These are phyloP conservation scores for Pleurotus ostreatus DNA, from an alignment of 768 basidiomycete species.

Conservation along the genomic window DNA sequence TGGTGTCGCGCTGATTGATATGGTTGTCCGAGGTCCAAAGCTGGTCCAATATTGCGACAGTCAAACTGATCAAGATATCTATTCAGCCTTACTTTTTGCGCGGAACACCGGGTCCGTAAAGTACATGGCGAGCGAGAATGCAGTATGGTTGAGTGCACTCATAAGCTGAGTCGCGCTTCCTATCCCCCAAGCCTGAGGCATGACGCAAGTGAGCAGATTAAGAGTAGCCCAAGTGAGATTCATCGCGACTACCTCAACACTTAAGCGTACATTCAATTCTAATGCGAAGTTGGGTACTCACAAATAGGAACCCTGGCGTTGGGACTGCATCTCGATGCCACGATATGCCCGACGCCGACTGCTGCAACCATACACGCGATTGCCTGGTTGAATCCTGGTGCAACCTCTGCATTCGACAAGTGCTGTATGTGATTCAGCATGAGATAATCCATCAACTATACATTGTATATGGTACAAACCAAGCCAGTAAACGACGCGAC, in stretches of 20 bases:
- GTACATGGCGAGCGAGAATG: constrained; percentile 18
- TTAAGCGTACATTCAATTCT: no score
- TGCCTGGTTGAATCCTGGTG: constrained; percentile 31
- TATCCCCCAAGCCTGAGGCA: constrained; percentile 17
- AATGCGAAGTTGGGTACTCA: constrained; percentile 12
- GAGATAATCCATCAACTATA: neutral
- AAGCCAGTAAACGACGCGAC: constrained; percentile 22
- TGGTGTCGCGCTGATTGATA: no score
- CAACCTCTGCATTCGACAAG: constrained; percentile 18
- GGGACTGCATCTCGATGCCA: constrained; percentile 23
- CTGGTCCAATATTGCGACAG: neutral
- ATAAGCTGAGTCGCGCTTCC: constrained; percentile 27
- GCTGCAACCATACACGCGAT: constrained; percentile 31
- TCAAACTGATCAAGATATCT: neutral
- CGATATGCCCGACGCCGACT: constrained; percentile 25
- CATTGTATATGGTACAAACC: constrained; percentile 12
- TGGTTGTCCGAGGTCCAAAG: no score
- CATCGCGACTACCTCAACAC: constrained; percentile 21
- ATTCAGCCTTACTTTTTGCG: neutral
- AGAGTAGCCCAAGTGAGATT: constrained; percentile 22
- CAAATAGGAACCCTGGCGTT: constrained; percentile 20
- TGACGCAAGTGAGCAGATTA: constrained; percentile 22
- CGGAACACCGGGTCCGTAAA: constrained; percentile 8
- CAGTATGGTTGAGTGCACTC: constrained; percentile 19
- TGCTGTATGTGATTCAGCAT: constrained; percentile 15